phyloP scores from a whole-genome alignment of 139 green algal species.

The Zygnema cylindricum region DNA sequence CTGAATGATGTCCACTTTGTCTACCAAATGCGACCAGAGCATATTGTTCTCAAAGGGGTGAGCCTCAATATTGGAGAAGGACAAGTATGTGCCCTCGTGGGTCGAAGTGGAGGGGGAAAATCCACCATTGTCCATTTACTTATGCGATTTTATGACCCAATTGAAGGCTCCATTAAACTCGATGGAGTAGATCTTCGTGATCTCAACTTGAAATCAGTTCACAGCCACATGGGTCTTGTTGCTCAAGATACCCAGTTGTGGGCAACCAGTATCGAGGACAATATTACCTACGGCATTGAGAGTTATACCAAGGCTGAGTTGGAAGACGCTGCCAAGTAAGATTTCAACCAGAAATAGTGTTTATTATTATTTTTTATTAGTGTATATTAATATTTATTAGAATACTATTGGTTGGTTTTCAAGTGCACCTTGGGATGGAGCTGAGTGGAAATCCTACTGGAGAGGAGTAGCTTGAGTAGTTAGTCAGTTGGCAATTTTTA shows the following conservation, averaged over 20 bases:
- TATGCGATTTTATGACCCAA: constrained; percentile 68
- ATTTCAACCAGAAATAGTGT: no score
- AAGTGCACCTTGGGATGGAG: background rate
- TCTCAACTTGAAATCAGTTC: constrained; percentile 61
- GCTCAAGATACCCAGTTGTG: constrained; percentile 70
- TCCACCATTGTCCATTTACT: constrained; percentile 67
- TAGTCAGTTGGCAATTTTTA: no score
- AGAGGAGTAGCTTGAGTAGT: no score
- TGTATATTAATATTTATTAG: no score
- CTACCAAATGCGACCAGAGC: constrained; percentile 68
- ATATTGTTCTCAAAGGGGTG: constrained; percentile 61
- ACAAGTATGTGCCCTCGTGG: constrained; percentile 66
- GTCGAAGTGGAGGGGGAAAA: constrained; percentile 65
- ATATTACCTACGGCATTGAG: constrained; percentile 56
- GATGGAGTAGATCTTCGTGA: constrained; percentile 62
- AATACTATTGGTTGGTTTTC: background rate
- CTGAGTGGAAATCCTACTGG: background rate
- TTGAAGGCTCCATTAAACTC: constrained; percentile 57
- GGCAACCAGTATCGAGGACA: constrained; percentile 60
- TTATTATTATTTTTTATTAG: background rate
- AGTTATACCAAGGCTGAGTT: constrained; percentile 59
- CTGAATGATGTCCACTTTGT: constrained; percentile 62
- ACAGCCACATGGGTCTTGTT: constrained; percentile 64
- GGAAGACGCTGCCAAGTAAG: constrained; percentile 50
- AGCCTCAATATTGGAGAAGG: constrained; percentile 58